Evolutionary conservation across 1,284 basidiomycete genomes (phyloP), one percentile per base, ranked within the genome.

Genomic region (Malassezia vespertilionis): DNA sequence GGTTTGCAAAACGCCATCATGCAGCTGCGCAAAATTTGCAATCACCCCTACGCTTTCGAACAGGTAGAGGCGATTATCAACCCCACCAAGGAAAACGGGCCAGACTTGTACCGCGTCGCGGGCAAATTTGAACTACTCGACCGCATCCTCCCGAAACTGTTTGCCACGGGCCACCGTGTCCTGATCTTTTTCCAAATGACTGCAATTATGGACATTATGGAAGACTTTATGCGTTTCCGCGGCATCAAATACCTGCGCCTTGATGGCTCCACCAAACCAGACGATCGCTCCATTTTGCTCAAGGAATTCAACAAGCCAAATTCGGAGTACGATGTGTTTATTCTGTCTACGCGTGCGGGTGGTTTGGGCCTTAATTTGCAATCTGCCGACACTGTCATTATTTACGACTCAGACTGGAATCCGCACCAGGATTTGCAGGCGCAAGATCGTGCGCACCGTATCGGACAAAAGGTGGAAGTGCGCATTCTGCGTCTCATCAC

Each of bases 161-260:
- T 95, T 65, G 75, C 79, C 4, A 88, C 86, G 5, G 85, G 83
- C 21, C 91, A 97, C 76, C 82, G 90, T 69, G 88, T 90, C 4
- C 80, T 97, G 53, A 95, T 97, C 70, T 96, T 96, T 80, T 96
- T 96, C 82, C 91, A 97, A 74, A 96, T 96, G 91, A 96, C 91
- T 81, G 70, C 89, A 64, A 89, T 96, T 70, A 96, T 97, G 91
- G 89, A 95, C 61, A 95, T 97, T 71, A 91, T 97, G 80, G 89
- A 93, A 69, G 93, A 97, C 71, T 99, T 95, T 71, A 76, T 96
- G 70, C 85, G 86, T 68, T 84, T 83, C 77, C 82, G 84, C 75
- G 80, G 80, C 15, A 89, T 82, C 79, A 84, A 86, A 69, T 86
- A 90, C 72, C 81, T 96, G 42, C 87, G 93, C 60, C 77, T 99